These are phyloP conservation scores for Thalassiosira delicatula DNA, from an alignment of 352 stramenopile species.

Conservation along the genomic window DNA sequence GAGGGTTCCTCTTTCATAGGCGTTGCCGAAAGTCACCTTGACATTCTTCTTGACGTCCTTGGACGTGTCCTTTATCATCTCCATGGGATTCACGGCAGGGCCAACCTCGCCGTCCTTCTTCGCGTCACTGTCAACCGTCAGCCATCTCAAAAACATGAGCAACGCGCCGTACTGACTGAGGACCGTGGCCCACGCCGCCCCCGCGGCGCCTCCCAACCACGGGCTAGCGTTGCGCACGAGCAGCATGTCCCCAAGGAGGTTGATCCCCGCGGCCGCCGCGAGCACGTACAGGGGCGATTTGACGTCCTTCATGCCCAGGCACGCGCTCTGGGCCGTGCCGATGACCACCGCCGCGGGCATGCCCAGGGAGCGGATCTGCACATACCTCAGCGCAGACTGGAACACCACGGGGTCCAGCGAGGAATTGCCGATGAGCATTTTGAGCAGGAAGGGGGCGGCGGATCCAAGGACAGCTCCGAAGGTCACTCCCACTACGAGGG, in stretches of 20 bases:
- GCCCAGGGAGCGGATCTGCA: constrained; percentile 80
- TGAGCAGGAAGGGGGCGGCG: constrained; percentile 50
- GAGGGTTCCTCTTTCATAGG: neutral
- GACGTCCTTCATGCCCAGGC: constrained; percentile 83
- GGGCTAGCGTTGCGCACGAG: constrained; percentile 66
- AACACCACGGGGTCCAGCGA: constrained; percentile 69
- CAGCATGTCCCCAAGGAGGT: constrained; percentile 76
- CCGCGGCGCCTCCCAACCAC: constrained; percentile 76
- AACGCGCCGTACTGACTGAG: constrained; percentile 79
- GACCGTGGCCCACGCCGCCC: constrained; percentile 81
- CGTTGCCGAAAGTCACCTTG: constrained; percentile 1
- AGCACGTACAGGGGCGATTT: constrained; percentile 74
- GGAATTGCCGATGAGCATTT: constrained; percentile 74
- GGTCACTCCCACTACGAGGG: constrained; percentile 60
- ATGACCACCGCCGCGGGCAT: constrained; percentile 81
- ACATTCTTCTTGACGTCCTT: neutral
- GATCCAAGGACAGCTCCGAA: constrained; percentile 62
- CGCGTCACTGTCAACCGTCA: constrained; percentile 43
- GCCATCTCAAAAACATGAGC: constrained; percentile 73
- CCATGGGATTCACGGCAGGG: neutral
- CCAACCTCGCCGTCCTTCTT: neutral
- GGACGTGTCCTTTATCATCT: constrained; percentile 4
- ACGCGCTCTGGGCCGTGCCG: constrained; percentile 76
- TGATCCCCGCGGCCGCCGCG: constrained; percentile 72
- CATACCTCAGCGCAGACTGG: constrained; percentile 73